A percentile compares a stretch with the other conserved stretches of the same genome.
Evolutionary conservation across 768 basidiomycete species (phyloP).

Genomic region (Gloeopeniophorella convolvens): DNA sequence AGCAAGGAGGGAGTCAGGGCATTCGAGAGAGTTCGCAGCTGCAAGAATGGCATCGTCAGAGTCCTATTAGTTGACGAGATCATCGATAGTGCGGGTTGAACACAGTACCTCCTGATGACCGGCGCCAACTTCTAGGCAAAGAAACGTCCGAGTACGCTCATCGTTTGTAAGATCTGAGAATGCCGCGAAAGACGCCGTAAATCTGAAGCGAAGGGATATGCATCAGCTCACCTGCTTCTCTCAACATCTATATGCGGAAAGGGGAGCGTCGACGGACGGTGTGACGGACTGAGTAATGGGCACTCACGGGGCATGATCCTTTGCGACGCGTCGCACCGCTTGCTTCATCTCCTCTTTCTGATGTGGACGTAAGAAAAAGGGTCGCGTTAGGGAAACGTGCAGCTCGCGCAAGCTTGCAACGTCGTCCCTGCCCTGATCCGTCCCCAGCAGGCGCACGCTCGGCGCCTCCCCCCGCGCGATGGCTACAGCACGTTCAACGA

Average conservation of each 20-base stretch:
- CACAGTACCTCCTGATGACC: conserved; percentile 65
- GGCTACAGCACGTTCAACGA: conserved; percentile 40
- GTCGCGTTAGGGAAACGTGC: conserved; percentile 82
- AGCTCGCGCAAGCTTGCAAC: conserved; percentile 38
- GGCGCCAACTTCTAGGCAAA: conserved; percentile 76
- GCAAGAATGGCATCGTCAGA: conserved; percentile 12
- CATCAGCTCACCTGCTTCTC: conserved; percentile 1
- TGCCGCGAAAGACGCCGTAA: conserved; percentile 62
- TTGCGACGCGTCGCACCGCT: conserved; percentile 50
- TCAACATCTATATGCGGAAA: not conserved
- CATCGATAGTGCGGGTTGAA: no score
- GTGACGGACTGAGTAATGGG: conserved; percentile 1
- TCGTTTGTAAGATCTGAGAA: conserved; percentile 73
- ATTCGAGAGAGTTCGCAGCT: conserved; percentile 56
- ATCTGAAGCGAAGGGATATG: conserved; percentile 38
- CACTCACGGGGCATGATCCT: conserved; percentile 41
- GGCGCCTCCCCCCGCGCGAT: conserved; percentile 42
- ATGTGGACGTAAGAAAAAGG: conserved; percentile 71
- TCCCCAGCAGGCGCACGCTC: conserved; percentile 40
- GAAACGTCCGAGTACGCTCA: conserved; percentile 73
- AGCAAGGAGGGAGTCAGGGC: conserved; percentile 53
- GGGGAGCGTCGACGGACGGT: not conserved
- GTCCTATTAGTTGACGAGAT: not conserved
- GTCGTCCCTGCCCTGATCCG: conserved; percentile 13
- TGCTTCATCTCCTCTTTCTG: conserved; percentile 69